Evolutionary conservation across 2,329 filamentous ascomycete species (phyloP).

Genomic region (Berkeleyomyces basicola): DNA sequence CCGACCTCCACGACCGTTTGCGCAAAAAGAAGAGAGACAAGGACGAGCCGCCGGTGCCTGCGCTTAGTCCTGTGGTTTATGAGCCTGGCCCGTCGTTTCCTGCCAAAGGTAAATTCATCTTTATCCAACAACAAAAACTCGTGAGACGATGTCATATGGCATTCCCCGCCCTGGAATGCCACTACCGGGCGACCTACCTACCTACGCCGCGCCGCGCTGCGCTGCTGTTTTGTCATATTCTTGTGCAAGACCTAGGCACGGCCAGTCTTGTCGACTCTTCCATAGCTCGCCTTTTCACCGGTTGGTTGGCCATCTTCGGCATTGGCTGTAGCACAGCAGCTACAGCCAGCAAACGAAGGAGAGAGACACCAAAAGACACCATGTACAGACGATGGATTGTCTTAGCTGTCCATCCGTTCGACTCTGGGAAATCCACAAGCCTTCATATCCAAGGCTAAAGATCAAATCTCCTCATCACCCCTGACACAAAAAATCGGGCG

Average conservation of each 20-base stretch:
- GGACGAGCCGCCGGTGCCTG: neutral
- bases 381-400: neutral
- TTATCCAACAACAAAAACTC: too few species aligned
- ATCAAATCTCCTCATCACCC: neutral
- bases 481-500: neutral
- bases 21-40: constrained; percentile 4
- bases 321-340: neutral
- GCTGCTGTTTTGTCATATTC: neutral
- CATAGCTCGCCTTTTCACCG: neutral
- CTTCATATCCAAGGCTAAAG: neutral
- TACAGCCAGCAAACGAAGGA: neutral
- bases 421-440: neutral
- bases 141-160: too few species aligned
- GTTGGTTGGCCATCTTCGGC: neutral
- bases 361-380: neutral
- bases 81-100: constrained; percentile 6
- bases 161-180: too few species aligned
- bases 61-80: constrained; percentile 7
- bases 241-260: neutral
- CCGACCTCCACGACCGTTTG: constrained; percentile 3
- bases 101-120: constrained; percentile 2
- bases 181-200: neutral
- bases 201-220: neutral
- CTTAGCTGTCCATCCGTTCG: neutral
- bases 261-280: neutral